Base-by-base conservation (phyloP, 805 yeast genomes). In the Sporopachydermia quercuum region DNA sequence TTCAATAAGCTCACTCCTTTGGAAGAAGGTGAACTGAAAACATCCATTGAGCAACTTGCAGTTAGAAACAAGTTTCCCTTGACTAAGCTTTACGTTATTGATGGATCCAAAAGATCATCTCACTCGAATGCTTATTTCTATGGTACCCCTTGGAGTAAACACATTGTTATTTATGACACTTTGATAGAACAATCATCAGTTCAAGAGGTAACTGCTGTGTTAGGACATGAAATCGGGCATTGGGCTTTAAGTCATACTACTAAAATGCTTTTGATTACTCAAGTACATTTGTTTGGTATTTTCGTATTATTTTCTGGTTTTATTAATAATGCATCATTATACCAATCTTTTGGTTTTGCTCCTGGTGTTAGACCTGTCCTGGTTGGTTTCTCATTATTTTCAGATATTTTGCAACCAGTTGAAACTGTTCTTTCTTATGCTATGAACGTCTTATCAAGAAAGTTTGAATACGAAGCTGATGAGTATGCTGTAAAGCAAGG, bases 161-260 rank as follows among this genome's bases (percentile, higher is more conserved):
- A 87, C 60, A 91, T 91, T 62, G 97, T 91, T 39, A 70, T 91
- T 36, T 91, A 68, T 55, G 99, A 91, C 52, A 91, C 96, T 5
- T 71, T 91, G 62, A 78, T 91, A 47, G 75, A 82, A 45, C 79
- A 83, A 43, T 77, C 86, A 23, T 62, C 86, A 19, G 70, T 74
- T 18, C 71, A 70, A 35, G 94, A 91, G 60, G 83, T 86, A 34
- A 84, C 86, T 39, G 96, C 97, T 39, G 95, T 91, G 1, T 68
- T 89, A 47, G 97, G 94, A n/a, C 99, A 91, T 55, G 99, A 91
- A 64, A 79, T 91, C 49, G 99, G 99, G 39, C 99, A 91, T 58
- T 91, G 99, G 99, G 78, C 79, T 51, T 69, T 81, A 56, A 76
- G 80, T 43, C 99, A 91, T 58, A 79, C 87, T 45, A 65, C 87